Evolutionary conservation across 1,139 yeast species (phyloP), one percentile per base, ranked within the genome.

Genomic region (Pichia sp.): DNA sequence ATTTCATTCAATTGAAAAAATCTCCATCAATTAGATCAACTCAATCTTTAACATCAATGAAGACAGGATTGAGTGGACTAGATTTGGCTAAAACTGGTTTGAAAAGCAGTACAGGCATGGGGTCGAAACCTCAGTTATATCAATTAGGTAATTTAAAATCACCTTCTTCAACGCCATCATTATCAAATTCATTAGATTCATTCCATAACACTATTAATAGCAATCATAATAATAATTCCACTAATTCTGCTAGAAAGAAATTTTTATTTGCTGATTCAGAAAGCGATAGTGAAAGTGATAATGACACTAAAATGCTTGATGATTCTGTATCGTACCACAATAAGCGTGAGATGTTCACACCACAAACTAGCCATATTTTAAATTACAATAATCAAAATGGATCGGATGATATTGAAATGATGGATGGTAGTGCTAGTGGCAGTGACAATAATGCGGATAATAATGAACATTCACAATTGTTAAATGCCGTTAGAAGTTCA

Each of bases 41-140:
- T 2, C 51, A 52, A 34, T 49, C 49, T 12, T 43, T 60, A 7
- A 56, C 64, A 3, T 58, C 62, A 2, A 59, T 61, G 12, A 61
- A 61, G 35, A 56, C 56, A 20, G 66, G 66, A 3, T 44, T 61
- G n/a, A 55, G 60, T 44, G 66, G 66, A 1, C 51, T 61, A n/a
- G 63, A 62, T 50, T 47, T 62, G 16, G 55, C 56, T 20, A 53
- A 49, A 13, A 42, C 61, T 2, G 65, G 65, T 4, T 50, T 62
- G 15, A 50, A 50, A 23, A 53, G 57, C 39, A 55, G 61, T 38
- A 53, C 60, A 7, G 63, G 64, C 23, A 50, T 53, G 15, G 63
- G 64, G 1, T 60, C 64, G 1, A 59, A 52, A 45, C 62, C 63
- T 0, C 64, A 61, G 39, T 48, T 62, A 42, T 60, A 43, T 42